Conservation (phyloP, 169 alveolate species). For the Cryptosporidium muris region DNA sequence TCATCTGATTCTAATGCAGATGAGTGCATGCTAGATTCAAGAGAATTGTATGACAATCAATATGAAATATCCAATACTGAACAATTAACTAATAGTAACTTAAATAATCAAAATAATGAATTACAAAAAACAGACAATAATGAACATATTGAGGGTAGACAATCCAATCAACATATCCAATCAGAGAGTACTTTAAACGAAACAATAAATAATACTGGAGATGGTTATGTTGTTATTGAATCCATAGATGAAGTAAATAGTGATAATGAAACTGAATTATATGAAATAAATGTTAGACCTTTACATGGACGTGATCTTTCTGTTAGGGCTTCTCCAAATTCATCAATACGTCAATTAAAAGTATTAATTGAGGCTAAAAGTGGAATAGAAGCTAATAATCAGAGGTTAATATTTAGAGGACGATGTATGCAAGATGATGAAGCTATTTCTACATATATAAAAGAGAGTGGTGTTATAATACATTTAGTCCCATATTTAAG, state of each 20-base stretch:
- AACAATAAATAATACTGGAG: slow-evolving; percentile 11
- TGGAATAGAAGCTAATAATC: slow-evolving; percentile 62
- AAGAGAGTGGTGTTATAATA: slow-evolving; percentile 44
- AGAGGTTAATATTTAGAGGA: slow-evolving; percentile 58
- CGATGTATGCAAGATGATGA: slow-evolving; percentile 66
- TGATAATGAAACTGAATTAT: not conserved
- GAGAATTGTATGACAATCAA: not conserved
- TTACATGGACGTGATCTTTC: slow-evolving; percentile 51
- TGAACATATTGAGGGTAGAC: not conserved
- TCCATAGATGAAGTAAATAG: slow-evolving; percentile 11
- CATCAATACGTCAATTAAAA: slow-evolving; percentile 56
- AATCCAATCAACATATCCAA: not conserved
- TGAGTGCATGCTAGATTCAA: not conserved
- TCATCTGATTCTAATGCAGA: slow-evolving; percentile 14
- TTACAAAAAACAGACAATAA: too few relatives aligned
- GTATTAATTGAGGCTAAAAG: slow-evolving; percentile 53
- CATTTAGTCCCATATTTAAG: slow-evolving; percentile 65
- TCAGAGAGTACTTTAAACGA: not conserved
- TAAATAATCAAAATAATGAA: too few relatives aligned
- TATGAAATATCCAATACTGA: not conserved
- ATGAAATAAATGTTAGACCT: slow-evolving; percentile 31
- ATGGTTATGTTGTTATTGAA: slow-evolving; percentile 1
- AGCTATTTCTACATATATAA: slow-evolving; percentile 19
- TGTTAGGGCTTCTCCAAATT: slow-evolving; percentile 17
- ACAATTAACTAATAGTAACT: not conserved